phyloP scores from a whole-genome alignment of 1,284 basidiomycete species.

The Ceratobasidium sp. region DNA sequence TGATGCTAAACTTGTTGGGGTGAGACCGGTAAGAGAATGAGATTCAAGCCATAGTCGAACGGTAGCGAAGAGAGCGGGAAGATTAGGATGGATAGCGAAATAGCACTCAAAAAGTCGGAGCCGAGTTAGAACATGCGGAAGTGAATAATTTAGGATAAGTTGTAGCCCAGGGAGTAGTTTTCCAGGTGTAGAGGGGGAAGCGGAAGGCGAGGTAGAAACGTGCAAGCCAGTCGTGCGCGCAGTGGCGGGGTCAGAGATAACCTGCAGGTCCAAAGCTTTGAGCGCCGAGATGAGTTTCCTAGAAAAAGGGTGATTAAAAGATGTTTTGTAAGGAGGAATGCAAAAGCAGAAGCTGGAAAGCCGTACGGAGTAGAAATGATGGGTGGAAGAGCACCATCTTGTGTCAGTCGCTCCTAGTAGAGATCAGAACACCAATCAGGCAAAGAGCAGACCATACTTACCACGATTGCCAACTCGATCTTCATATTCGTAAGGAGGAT shows the following conservation, averaged over 20 bases:
- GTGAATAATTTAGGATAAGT: constrained; percentile 40
- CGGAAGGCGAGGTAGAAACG: constrained; percentile 28
- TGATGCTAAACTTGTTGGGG: constrained; percentile 31
- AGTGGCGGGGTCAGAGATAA: constrained; percentile 32
- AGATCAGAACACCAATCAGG: neutral
- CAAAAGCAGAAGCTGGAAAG: neutral
- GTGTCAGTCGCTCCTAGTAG: constrained; percentile 22
- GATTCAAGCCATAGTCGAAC: constrained; percentile 40
- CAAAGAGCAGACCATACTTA: neutral
- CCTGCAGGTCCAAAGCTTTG: constrained; percentile 18
- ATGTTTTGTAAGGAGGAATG: neutral
- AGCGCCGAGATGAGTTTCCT: constrained; percentile 36
- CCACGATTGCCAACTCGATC: constrained; percentile 38
- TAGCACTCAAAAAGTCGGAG: constrained; percentile 40
- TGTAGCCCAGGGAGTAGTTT: constrained; percentile 32
- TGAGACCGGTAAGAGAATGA: constrained; percentile 19
- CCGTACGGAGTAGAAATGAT: constrained; percentile 40
- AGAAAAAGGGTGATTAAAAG: neutral
- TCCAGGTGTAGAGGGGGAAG: constrained; percentile 39
- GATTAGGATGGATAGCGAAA: constrained; percentile 42
- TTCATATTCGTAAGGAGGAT: constrained; percentile 39
- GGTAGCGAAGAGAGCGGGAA: constrained; percentile 19
- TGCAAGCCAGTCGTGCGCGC: constrained; percentile 35
- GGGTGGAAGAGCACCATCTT: constrained; percentile 38
- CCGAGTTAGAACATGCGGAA: constrained; percentile 38